A percentile compares a stretch with the other conserved stretches of the same genome.
Conservation (phyloP, 2,329 filamentous ascomycete genomes). For the Mollisia scopiformis region DNA sequence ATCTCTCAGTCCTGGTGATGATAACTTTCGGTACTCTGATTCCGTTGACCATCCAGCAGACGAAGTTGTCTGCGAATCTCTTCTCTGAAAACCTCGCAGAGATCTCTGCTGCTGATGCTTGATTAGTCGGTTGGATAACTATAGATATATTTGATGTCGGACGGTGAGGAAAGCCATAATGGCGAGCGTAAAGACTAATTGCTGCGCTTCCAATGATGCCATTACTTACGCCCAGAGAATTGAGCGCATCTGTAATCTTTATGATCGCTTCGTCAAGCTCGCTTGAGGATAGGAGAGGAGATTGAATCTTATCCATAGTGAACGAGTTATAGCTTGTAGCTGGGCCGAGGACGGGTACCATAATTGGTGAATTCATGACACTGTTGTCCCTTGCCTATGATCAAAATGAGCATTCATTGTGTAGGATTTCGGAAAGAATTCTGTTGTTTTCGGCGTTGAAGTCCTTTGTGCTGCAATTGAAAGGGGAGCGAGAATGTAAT, state of each 20-base stretch:
- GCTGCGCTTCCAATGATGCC: slow-evolving; percentile 1
- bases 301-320: neutral
- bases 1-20: neutral
- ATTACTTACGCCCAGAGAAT: neutral
- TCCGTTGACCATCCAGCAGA: neutral
- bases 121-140: neutral
- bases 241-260: neutral
- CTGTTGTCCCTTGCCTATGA: neutral
- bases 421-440: neutral
- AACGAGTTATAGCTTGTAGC: neutral
- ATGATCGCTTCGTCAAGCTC: slow-evolving; percentile 1
- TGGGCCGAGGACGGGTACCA: neutral
- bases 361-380: neutral
- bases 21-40: slow-evolving; percentile 5
- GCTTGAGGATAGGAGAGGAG: neutral
- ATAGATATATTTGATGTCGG: neutral
- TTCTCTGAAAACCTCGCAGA: neutral
- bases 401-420: neutral
- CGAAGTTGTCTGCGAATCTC: neutral
- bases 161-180: neutral
- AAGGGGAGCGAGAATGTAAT: neutral
- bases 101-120: neutral
- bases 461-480: neutral
- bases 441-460: neutral
- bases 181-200: neutral